A percentile compares a stretch with the other conserved stretches of the same genome.
These are phyloP conservation scores for Pseudocercospora cruenta DNA, from an alignment of 2,329 filamentous ascomycete genomes.

Conservation along the genomic window DNA sequence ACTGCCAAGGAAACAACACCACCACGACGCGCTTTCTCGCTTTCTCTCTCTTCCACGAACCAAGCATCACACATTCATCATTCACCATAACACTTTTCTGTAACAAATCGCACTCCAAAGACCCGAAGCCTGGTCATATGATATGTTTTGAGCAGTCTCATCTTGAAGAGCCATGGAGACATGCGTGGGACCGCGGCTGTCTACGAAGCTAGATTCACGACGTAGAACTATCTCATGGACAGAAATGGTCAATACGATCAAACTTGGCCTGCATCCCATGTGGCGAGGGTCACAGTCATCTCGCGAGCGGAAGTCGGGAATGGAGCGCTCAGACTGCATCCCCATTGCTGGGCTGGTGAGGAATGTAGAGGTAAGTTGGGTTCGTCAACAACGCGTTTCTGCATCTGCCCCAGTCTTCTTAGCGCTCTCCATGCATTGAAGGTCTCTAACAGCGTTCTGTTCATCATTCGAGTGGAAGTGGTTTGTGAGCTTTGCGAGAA, in stretches of 20 bases:
- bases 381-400: conserved; percentile 28
- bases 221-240: background rate
- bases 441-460: background rate
- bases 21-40: background rate
- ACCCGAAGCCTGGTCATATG: too few relatives aligned
- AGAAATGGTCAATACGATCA: background rate
- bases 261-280: conserved; percentile 1
- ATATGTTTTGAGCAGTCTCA: too few relatives aligned
- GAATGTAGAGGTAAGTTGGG: conserved; percentile 28
- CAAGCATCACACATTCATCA: background rate
- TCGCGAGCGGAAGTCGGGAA: conserved; percentile 14
- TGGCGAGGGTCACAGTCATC: conserved; percentile 1
- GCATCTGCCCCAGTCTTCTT: conserved; percentile 4
- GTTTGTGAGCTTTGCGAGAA: background rate
- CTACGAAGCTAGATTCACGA: background rate
- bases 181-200: background rate
- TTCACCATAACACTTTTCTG: background rate
- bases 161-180: background rate
- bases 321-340: conserved; percentile 11
- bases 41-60: too few relatives aligned
- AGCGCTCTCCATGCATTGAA: conserved; percentile 1
- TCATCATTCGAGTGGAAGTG: background rate
- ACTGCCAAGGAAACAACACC: background rate
- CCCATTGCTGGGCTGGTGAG: conserved; percentile 14
- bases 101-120: too few relatives aligned